Evolutionary conservation across 2,329 filamentous ascomycete genomes (phyloP).

Genomic region (Hypoxylon sp.): DNA sequence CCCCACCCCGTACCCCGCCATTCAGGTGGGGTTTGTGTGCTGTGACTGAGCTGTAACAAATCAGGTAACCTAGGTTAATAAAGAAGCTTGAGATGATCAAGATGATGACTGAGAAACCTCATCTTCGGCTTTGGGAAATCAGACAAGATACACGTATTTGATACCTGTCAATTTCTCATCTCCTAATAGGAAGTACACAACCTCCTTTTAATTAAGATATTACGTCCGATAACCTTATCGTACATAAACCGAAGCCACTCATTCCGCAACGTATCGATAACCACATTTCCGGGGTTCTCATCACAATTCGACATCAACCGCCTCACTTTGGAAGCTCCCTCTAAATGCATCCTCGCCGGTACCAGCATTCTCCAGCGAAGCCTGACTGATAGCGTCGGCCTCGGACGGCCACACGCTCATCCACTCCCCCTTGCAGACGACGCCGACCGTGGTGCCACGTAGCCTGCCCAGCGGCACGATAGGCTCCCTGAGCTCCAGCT

Average conservation of each 20-base stretch:
- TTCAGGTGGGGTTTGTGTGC: not conserved
- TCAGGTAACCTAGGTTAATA: too few species aligned
- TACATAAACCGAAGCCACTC: not conserved
- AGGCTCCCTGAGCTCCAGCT: constrained; percentile 54
- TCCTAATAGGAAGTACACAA: not conserved
- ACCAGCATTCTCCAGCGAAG: constrained; percentile 41
- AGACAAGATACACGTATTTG: not conserved
- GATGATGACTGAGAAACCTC: not conserved
- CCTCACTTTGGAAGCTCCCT: constrained; percentile 45
- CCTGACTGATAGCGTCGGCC: constrained; percentile 40
- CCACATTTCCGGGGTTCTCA: not conserved
- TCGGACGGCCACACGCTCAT: constrained; percentile 52
- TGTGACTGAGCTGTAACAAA: not conserved
- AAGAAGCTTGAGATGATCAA: not conserved
- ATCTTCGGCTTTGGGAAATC: too few species aligned
- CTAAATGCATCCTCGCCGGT: constrained; percentile 41
- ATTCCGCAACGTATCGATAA: not conserved
- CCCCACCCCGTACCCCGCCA: not conserved
- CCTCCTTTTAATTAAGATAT: not conserved
- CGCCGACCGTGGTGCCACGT: constrained; percentile 46
- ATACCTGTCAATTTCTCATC: not conserved
- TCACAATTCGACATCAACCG: constrained; percentile 43
- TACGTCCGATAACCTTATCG: not conserved
- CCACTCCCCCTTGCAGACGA: constrained; percentile 56
- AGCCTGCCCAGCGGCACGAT: constrained; percentile 53